Percentiles rank a stretch among this genome's conserved stretches.
These are phyloP conservation scores for Malus fusca DNA, from an alignment of 306 rosid genomes.

Conservation along the genomic window DNA sequence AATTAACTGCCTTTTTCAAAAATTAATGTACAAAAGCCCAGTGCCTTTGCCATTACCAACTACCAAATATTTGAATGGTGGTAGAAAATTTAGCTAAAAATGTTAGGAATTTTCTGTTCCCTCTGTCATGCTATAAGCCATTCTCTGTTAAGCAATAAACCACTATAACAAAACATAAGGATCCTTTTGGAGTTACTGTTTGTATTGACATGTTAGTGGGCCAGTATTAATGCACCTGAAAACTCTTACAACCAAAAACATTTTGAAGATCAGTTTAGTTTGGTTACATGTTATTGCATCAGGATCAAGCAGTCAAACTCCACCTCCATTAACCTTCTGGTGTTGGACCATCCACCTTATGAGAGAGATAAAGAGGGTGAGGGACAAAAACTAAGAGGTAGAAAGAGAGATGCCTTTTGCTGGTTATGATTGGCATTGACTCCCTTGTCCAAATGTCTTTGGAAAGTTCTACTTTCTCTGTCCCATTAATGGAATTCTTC, in stretches of 20 bases:
- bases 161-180: background rate
- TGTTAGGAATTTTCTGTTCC: background rate
- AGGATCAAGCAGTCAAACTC: background rate
- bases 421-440: constrained; percentile 94
- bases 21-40: background rate
- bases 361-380: background rate
- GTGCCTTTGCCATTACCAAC: background rate
- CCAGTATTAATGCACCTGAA: background rate
- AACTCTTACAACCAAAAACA: background rate
- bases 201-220: background rate
- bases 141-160: no score
- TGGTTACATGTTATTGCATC: background rate
- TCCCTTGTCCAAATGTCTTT: constrained; percentile 71
- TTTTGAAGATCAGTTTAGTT: background rate
- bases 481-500: constrained; percentile 33
- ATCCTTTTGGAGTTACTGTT: background rate
- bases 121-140: background rate
- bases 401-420: constrained; percentile 38
- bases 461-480: constrained; percentile 67
- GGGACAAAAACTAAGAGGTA: background rate
- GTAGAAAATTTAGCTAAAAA: background rate
- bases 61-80: background rate
- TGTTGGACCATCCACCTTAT: constrained; percentile 6
- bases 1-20: background rate
- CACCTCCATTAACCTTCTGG: background rate